These are phyloP conservation scores for Phoma sp. DNA, from an alignment of 2,329 filamentous ascomycete genomes.

Conservation along the genomic window DNA sequence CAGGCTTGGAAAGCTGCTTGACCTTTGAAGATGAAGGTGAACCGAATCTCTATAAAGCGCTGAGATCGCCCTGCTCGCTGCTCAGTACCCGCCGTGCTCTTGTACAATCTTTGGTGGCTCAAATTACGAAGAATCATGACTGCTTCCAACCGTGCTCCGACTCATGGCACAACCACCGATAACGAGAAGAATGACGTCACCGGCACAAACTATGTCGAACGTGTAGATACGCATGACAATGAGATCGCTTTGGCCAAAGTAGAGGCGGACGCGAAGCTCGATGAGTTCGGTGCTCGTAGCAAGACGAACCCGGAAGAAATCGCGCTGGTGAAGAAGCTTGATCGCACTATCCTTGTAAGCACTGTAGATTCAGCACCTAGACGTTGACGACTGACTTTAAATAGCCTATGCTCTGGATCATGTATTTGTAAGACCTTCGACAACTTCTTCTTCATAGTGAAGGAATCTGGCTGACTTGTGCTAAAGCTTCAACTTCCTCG, in stretches of 20 bases:
- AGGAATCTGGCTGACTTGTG: no score
- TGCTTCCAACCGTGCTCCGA: not conserved
- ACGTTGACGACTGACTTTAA: no score
- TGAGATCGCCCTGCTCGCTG: not conserved
- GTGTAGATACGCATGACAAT: conserved; percentile 11
- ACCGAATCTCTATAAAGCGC: conserved; percentile 2
- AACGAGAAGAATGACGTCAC: conserved; percentile 4
- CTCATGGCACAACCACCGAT: not conserved
- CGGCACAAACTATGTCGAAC: conserved; percentile 8
- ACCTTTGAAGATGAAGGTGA: not conserved
- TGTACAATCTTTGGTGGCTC: not conserved
- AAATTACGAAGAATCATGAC: not conserved
- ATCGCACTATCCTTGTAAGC: conserved; percentile 39
- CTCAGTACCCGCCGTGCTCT: not conserved
- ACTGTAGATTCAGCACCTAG: no score
- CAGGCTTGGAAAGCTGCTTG: conserved; percentile 4
- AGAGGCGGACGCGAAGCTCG: conserved; percentile 24
- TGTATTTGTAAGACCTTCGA: no score
- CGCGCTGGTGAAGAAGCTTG: conserved; percentile 42
- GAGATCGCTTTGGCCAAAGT: conserved; percentile 20
- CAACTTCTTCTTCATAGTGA: no score
- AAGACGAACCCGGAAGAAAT: conserved; percentile 45
- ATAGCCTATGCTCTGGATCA: conserved; percentile 51
- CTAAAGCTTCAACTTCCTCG: conserved; percentile 51
- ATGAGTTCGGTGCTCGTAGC: conserved; percentile 40